Evolutionary conservation across 176 grass and related monocot species (phyloP).

Genomic region (Paspalum notatum): DNA sequence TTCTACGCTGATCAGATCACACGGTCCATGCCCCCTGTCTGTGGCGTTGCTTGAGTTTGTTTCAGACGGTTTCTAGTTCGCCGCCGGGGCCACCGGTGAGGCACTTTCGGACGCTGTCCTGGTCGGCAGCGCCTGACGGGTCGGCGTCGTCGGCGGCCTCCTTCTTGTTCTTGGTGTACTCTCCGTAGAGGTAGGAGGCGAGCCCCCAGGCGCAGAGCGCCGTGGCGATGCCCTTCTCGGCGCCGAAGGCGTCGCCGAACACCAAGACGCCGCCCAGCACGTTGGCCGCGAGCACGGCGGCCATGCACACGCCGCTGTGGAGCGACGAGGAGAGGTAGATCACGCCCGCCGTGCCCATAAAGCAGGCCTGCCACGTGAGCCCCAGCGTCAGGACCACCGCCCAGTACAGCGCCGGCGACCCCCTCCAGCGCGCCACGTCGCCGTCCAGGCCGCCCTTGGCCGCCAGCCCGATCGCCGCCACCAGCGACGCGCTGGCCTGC

Average conservation of each 20-base stretch:
- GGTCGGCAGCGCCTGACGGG: neutral
- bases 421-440: conserved; percentile 47
- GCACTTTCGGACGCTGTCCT: conserved; percentile 19
- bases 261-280: conserved; percentile 69
- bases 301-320: conserved; percentile 90
- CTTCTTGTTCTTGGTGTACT: conserved; percentile 57
- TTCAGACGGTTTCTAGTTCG: conserved; percentile 39
- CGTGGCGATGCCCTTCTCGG: conserved; percentile 75
- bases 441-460: conserved; percentile 42
- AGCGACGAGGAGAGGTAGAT: conserved; percentile 83
- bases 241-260: conserved; percentile 77
- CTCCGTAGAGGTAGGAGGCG: conserved; percentile 83
- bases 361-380: conserved; percentile 85
- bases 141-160: neutral
- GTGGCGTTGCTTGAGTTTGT: neutral
- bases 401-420: conserved; percentile 59
- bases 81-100: neutral
- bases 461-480: conserved; percentile 52
- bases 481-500: conserved; percentile 54
- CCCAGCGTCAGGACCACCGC: conserved; percentile 49
- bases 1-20: conserved; percentile 20
- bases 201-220: conserved; percentile 83
- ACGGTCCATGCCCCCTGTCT: neutral
- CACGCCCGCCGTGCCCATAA: conserved; percentile 91
- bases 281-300: conserved; percentile 69